These are phyloP conservation scores for Colletotrichum sp. DNA, from an alignment of 2,329 filamentous ascomycete species.

Conservation along the genomic window DNA sequence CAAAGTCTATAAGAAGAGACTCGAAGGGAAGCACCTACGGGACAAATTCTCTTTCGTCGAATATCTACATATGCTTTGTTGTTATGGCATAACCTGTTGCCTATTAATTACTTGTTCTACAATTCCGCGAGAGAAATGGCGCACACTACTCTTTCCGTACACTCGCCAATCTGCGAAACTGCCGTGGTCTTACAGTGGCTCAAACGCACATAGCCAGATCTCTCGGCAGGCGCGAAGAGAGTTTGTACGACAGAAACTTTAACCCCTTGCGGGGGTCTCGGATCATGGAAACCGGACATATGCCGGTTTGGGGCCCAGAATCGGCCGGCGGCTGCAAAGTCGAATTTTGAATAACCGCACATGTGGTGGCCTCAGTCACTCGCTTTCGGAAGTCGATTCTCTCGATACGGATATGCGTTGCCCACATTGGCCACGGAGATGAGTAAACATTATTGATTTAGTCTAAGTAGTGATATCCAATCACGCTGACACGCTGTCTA, in stretches of 20 bases:
- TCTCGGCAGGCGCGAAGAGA: background rate
- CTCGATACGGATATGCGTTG: too few relatives aligned
- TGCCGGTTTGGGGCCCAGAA: background rate
- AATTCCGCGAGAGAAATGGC: background rate
- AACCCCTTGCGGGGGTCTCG: background rate
- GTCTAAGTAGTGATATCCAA: background rate
- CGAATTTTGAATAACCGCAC: background rate
- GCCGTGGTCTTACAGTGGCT: background rate
- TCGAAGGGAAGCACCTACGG: background rate
- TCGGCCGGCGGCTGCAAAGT: background rate
- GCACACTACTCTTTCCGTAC: background rate
- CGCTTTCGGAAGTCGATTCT: background rate
- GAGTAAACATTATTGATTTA: background rate
- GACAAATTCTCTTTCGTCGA: background rate
- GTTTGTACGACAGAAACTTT: background rate
- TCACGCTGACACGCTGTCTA: background rate
- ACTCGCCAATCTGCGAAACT: background rate
- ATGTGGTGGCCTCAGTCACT: background rate
- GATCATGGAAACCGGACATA: background rate
- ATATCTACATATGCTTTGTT: background rate
- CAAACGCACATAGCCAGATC: background rate
- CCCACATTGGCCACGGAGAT: background rate
- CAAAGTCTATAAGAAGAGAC: background rate
- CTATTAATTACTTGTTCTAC: background rate
- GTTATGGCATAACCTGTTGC: background rate